A percentile compares a stretch with the other conserved stretches of the same genome.
Conservation (phyloP, 192 early-diverging fungal species). For the Glomus cerebriforme region DNA sequence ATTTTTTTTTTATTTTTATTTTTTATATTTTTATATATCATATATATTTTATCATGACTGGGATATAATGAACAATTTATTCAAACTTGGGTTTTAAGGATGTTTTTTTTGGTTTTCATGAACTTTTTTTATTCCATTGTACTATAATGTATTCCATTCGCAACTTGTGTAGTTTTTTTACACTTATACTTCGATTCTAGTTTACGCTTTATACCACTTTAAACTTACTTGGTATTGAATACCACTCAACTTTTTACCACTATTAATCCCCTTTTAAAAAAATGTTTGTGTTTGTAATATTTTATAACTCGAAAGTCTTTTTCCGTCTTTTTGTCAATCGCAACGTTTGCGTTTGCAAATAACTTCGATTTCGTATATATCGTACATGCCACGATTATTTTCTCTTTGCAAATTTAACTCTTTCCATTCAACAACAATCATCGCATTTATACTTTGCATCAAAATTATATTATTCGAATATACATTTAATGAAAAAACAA, state of each 20-base stretch:
- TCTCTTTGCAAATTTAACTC: not conserved
- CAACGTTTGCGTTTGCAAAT: not conserved
- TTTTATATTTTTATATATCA: not conserved
- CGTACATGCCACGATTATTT: not conserved
- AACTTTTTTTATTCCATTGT: not conserved
- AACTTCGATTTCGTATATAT: constrained; percentile 2
- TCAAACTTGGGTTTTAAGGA: not conserved
- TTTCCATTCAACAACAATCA: not conserved
- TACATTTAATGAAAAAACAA: not conserved
- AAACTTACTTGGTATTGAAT: not conserved
- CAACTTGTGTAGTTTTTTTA: not conserved
- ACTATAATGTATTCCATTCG: not conserved
- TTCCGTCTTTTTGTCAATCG: not conserved
- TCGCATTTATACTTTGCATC: not conserved
- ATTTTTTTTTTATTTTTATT: not conserved
- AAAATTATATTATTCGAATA: not conserved
- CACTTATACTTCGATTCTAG: not conserved
- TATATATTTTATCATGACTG: not conserved
- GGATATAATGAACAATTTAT: not conserved
- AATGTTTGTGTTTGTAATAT: not conserved
- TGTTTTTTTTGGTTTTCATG: not conserved
- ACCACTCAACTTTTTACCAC: not conserved
- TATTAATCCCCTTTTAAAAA: not conserved
- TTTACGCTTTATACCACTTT: not conserved
- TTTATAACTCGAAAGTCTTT: not conserved